Base-by-base conservation (phyloP, 768 basidiomycete species). In the Coprinopsis cinerea region DNA sequence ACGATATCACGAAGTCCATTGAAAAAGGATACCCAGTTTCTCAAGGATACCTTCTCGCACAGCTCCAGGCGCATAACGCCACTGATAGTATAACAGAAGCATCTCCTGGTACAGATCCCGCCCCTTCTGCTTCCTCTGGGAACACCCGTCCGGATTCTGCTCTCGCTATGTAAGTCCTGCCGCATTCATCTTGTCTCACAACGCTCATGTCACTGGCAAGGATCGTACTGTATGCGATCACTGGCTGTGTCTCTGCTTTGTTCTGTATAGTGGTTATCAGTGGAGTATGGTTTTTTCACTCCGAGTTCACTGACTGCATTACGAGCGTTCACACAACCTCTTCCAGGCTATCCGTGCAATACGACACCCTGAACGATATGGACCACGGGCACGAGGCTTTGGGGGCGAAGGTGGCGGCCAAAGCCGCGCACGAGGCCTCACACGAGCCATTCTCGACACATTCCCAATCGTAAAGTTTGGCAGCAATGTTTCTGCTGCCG, bases 381-480 rank as follows among this genome's bases (percentile, higher is more conserved):
- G 92, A 3, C 88, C 89, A 10, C 76, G 92, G 47, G 63, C 59
- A 25, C 71, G 67, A 44, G 69, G 64, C 3, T 65, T 61, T 22
- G 71, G 68, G 9, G 72, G 74, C 30, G 59, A 59, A 26, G 6
- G 4, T 32, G 44, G 36, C 4, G 55, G 59, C 6, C 85, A 85
- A 59, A 84, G 81, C 44, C 81, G 90, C 2, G 86, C 91, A 0
- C 71, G 79, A n/a, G 93, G 93, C 5, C 74, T 98, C 44, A 88
- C 90, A 1, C 82, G 90, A 17, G 95, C 95, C 17, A 93, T 98
- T 50, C 72, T 98, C 48, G 94, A 98, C 57, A 96, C 93, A 2
- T 98, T 98, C 70, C 93, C 94, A 3, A 70, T 96, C 54, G 84
- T 95, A 67, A 92, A 92, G 64, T 98, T 93, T 58, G 81, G 82